phyloP scores from a whole-genome alignment of 2,329 filamentous ascomycete species.

The Botrytis porri region DNA sequence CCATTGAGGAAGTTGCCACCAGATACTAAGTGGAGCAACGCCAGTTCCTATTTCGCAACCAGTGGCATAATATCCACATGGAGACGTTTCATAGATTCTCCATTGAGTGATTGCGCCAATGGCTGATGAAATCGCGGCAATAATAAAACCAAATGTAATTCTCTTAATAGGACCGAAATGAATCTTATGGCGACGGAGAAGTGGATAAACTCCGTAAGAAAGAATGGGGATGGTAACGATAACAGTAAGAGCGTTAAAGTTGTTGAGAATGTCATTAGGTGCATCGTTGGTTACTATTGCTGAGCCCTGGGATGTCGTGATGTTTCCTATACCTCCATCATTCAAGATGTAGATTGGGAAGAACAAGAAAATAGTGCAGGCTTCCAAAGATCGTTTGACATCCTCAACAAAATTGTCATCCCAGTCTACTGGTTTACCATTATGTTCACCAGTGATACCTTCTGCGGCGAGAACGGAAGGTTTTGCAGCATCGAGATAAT shows the following conservation, averaged over 20 bases:
- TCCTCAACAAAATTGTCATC: slow-evolving; percentile 81
- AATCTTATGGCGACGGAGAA: slow-evolving; percentile 60
- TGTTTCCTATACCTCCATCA: slow-evolving; percentile 47
- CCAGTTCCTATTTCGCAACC: slow-evolving; percentile 26
- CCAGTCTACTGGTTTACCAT: slow-evolving; percentile 59
- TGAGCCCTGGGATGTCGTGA: slow-evolving; percentile 52
- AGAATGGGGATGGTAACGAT: slow-evolving; percentile 71
- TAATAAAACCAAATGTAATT: slow-evolving; percentile 67
- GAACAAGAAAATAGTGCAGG: slow-evolving; percentile 64
- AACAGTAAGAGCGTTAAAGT: slow-evolving; percentile 72
- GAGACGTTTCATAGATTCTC: slow-evolving; percentile 60
- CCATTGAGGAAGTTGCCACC: slow-evolving; percentile 42
- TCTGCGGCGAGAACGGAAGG: slow-evolving; percentile 62
- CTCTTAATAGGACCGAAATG: slow-evolving; percentile 72
- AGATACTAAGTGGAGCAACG: slow-evolving; percentile 29
- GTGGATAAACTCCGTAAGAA: slow-evolving; percentile 65
- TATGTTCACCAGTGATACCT: slow-evolving; percentile 31
- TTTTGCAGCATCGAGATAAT: slow-evolving; percentile 67
- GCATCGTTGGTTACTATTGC: slow-evolving; percentile 66
- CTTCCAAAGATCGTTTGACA: slow-evolving; percentile 65
- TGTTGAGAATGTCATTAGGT: slow-evolving; percentile 75
- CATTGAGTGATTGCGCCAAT: slow-evolving; percentile 55
- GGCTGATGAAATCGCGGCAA: slow-evolving; percentile 58
- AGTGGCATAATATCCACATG: slow-evolving; percentile 50
- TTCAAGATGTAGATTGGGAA: slow-evolving; percentile 44